phyloP scores from a whole-genome alignment of 108 stramenopile genomes.

The Skeletonema marinoi region DNA sequence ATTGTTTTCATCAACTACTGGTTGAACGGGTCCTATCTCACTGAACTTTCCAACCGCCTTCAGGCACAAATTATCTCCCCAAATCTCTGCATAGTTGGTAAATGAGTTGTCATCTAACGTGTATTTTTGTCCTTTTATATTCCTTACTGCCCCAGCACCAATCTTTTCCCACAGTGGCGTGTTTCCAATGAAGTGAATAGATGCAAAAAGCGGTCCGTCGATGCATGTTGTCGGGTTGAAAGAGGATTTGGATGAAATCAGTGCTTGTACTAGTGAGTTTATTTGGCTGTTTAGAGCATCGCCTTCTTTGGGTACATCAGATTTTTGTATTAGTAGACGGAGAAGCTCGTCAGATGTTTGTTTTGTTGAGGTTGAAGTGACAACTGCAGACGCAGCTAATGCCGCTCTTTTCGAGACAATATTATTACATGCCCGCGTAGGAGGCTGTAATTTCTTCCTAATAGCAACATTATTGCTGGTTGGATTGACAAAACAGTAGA shows the following conservation, averaged over 20 bases:
- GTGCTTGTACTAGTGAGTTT: constrained; percentile 23
- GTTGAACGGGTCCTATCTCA: constrained; percentile 14
- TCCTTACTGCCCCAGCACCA: constrained; percentile 14
- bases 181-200: constrained; percentile 36
- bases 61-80: constrained; percentile 35
- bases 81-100: constrained; percentile 46
- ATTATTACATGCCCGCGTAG: neutral
- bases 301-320: neutral
- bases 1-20: neutral
- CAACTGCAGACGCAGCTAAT: neutral
- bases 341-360: neutral
- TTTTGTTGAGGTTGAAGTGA: neutral
- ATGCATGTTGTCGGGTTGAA: constrained; percentile 27
- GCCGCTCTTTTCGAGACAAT: neutral
- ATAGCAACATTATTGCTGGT: neutral
- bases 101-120: constrained; percentile 15
- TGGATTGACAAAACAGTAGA: neutral
- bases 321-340: neutral
- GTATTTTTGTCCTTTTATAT: constrained; percentile 44
- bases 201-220: constrained; percentile 35
- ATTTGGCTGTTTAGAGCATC: constrained; percentile 12
- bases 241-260: constrained; percentile 28
- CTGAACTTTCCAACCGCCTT: constrained; percentile 25
- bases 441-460: neutral
- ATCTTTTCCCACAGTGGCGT: constrained; percentile 47